phyloP scores from a whole-genome alignment of 2,329 filamentous ascomycete genomes.

The Colletotrichum tropicale region DNA sequence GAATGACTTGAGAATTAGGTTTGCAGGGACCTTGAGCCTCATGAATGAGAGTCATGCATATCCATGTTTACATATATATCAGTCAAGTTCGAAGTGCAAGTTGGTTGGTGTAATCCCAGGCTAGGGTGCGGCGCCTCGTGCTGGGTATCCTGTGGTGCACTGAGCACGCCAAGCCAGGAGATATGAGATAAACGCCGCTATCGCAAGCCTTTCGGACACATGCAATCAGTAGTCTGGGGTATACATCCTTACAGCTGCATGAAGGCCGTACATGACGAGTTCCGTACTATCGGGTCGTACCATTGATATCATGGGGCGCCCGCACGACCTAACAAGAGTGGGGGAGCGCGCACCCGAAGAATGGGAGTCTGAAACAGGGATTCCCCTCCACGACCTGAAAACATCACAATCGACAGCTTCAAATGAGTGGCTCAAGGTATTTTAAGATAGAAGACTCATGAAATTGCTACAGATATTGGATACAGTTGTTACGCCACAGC shows the following conservation, averaged over 20 bases:
- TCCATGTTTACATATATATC: not conserved
- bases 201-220: not conserved
- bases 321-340: not conserved
- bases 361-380: not conserved
- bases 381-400: not conserved
- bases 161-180: not conserved
- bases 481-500: not conserved
- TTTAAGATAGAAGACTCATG: not conserved
- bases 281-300: not conserved
- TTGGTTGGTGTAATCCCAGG: not conserved
- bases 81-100: not conserved
- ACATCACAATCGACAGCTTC: not conserved
- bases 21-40: not conserved
- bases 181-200: not conserved
- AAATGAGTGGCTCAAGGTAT: not conserved
- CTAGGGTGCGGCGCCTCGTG: not conserved
- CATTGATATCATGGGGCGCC: not conserved
- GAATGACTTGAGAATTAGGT: not conserved
- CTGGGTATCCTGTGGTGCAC: not conserved
- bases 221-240: not conserved
- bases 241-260: not conserved
- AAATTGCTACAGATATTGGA: not conserved
- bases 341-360: not conserved
- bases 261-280: not conserved
- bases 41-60: not conserved